Evolutionary conservation across 306 rosid species (phyloP).

Genomic region (Acacia crassicarpa): DNA sequence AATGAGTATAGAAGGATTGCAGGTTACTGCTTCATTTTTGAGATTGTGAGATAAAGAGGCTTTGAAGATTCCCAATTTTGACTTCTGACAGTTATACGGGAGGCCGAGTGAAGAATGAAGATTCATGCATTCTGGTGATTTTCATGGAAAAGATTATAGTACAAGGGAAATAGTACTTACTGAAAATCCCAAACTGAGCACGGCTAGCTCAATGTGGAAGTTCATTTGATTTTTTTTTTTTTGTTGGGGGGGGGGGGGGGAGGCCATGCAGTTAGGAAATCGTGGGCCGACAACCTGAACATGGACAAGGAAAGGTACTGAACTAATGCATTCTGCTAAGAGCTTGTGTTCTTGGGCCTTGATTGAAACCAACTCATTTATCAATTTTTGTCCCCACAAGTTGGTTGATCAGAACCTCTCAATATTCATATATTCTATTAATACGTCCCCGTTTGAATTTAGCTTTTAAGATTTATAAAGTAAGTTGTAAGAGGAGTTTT

Average conservation of each 20-base stretch:
- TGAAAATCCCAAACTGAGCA: background rate
- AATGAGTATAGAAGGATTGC: slow-evolving; percentile 2
- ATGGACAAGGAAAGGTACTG: background rate
- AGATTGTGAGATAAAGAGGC: slow-evolving; percentile 2
- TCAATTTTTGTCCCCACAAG: background rate
- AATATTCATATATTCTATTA: background rate
- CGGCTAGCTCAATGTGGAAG: background rate
- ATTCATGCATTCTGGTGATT: slow-evolving; percentile 12
- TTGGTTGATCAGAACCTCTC: background rate
- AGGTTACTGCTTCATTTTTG: slow-evolving; percentile 10
- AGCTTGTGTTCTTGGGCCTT: background rate
- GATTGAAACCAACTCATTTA: background rate
- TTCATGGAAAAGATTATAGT: slow-evolving; percentile 5
- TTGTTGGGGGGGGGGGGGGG: background rate
- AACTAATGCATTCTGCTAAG: background rate
- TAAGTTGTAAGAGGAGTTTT: too few relatives aligned
- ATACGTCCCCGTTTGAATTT: too few relatives aligned
- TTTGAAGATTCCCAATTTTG: background rate
- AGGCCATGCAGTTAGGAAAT: background rate
- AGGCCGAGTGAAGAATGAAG: background rate
- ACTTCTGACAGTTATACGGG: background rate
- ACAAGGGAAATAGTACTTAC: background rate
- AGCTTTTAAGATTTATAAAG: too few relatives aligned
- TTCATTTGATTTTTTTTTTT: background rate
- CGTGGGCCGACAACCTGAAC: background rate